Evolutionary conservation across 768 basidiomycete species (phyloP).

Genomic region (Lactarius vividus): DNA sequence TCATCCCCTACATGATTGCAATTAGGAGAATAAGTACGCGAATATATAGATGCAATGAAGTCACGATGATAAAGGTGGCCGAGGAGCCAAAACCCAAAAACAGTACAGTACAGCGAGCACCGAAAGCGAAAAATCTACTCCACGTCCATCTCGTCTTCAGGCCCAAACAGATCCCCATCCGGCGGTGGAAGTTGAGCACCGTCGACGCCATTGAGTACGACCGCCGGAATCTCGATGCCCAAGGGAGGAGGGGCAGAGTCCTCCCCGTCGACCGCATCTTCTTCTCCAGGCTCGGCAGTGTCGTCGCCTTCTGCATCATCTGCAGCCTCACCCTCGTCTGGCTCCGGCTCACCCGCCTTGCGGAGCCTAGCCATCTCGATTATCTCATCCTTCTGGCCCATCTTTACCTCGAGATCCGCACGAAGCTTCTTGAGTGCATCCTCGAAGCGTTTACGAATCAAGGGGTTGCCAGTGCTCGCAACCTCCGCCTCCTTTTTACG

Average conservation of each 20-base stretch:
- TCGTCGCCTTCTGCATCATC: conserved; percentile 37
- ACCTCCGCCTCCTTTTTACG: conserved; percentile 83
- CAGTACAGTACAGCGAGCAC: neutral
- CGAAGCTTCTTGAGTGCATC: conserved; percentile 87
- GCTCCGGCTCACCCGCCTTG: conserved; percentile 61
- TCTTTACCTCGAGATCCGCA: conserved; percentile 82
- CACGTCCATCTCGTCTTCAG: conserved; percentile 34
- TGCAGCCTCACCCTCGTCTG: conserved; percentile 41
- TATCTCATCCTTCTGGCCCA: conserved; percentile 73
- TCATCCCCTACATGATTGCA: neutral
- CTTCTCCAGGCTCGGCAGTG: conserved; percentile 32
- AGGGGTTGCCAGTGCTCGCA: conserved; percentile 76
- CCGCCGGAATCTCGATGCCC: conserved; percentile 17
- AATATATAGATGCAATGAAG: neutral
- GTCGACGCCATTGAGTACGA: conserved; percentile 22
- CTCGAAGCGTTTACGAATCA: conserved; percentile 93
- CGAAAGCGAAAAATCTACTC: conserved; percentile 23
- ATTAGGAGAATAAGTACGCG: neutral
- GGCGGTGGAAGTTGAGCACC: conserved; percentile 15
- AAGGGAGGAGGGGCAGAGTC: conserved; percentile 18
- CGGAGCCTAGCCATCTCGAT: conserved; percentile 69
- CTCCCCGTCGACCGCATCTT: conserved; percentile 37
- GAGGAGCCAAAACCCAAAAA: neutral
- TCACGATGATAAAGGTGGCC: neutral
- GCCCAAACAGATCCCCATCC: conserved; percentile 25